Percentiles rank a stretch among this genome's conserved stretches.
These are phyloP conservation scores for Lactarius hengduanensis DNA, from an alignment of 768 basidiomycete species.

Conservation along the genomic window DNA sequence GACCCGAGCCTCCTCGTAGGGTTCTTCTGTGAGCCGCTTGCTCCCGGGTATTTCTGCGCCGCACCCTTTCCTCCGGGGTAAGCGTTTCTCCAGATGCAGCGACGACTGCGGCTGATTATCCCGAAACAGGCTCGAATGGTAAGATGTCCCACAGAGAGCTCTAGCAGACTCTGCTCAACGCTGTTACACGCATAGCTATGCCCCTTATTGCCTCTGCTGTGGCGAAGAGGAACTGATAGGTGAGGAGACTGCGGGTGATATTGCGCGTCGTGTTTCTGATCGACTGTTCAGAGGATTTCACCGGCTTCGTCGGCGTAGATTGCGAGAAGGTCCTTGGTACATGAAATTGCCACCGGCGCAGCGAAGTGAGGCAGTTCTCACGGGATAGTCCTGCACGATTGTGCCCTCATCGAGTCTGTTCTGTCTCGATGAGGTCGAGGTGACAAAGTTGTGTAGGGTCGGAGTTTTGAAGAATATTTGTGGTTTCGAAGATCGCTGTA, in stretches of 20 bases:
- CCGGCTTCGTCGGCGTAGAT: background rate
- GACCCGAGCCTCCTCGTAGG: slow-evolving; percentile 2
- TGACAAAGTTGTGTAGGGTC: background rate
- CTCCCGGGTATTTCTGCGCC: background rate
- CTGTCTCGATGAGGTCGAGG: background rate
- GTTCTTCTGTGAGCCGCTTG: background rate
- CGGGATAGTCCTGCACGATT: background rate
- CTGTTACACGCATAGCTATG: background rate
- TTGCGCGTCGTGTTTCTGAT: background rate
- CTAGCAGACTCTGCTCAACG: too few relatives aligned
- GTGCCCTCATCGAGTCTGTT: background rate
- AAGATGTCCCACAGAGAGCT: background rate
- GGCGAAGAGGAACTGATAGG: background rate
- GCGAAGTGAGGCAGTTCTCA: background rate
- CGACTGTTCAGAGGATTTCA: background rate
- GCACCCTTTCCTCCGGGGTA: background rate
- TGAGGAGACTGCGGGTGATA: background rate
- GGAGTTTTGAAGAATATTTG: background rate
- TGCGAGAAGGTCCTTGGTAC: background rate
- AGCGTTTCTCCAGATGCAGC: background rate
- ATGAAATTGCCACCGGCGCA: background rate
- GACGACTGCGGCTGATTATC: background rate
- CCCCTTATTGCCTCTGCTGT: background rate
- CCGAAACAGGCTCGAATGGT: background rate
- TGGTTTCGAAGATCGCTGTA: background rate